Conservation (phyloP, 2,329 filamentous ascomycete genomes). For the Fusarium incarnatum region DNA sequence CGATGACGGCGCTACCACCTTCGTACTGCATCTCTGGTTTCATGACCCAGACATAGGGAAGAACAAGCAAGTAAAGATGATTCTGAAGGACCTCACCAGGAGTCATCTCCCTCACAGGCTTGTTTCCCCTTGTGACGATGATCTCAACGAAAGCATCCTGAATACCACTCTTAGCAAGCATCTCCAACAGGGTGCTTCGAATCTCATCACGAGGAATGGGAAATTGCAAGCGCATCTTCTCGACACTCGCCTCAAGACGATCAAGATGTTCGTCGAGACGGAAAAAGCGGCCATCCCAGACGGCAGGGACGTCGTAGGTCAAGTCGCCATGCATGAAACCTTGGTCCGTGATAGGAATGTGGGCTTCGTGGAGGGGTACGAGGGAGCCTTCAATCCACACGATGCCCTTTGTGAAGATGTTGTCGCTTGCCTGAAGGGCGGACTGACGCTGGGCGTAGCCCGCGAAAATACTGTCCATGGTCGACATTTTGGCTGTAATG, state of each 20-base stretch:
- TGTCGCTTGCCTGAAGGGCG: slow-evolving; percentile 40
- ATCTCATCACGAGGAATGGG: slow-evolving; percentile 56
- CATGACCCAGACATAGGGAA: slow-evolving; percentile 64
- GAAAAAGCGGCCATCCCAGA: slow-evolving; percentile 65
- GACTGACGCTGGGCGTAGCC: slow-evolving; percentile 49
- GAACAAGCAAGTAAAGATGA: slow-evolving; percentile 61
- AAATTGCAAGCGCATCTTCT: slow-evolving; percentile 58
- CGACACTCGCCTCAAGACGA: slow-evolving; percentile 57
- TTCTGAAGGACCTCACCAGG: slow-evolving; percentile 54
- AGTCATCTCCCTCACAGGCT: slow-evolving; percentile 53
- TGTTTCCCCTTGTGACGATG: slow-evolving; percentile 62
- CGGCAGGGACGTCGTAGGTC: slow-evolving; percentile 63
- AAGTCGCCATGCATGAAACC: slow-evolving; percentile 65
- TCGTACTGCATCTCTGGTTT: slow-evolving; percentile 55
- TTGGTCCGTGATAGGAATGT: slow-evolving; percentile 63
- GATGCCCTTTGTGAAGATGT: slow-evolving; percentile 52
- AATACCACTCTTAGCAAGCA: slow-evolving; percentile 60
- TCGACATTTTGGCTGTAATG: slow-evolving; percentile 49
- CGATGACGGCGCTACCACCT: slow-evolving; percentile 58
- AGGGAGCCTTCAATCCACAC: slow-evolving; percentile 60
- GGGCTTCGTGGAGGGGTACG: slow-evolving; percentile 58
- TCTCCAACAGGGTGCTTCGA: slow-evolving; percentile 55
- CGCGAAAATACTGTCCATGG: slow-evolving; percentile 58
- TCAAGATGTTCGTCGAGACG: slow-evolving; percentile 62
- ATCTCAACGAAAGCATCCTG: slow-evolving; percentile 62